Conservation (phyloP, 2,329 filamentous ascomycete genomes). For the Myriosclerotinia duriaeana region DNA sequence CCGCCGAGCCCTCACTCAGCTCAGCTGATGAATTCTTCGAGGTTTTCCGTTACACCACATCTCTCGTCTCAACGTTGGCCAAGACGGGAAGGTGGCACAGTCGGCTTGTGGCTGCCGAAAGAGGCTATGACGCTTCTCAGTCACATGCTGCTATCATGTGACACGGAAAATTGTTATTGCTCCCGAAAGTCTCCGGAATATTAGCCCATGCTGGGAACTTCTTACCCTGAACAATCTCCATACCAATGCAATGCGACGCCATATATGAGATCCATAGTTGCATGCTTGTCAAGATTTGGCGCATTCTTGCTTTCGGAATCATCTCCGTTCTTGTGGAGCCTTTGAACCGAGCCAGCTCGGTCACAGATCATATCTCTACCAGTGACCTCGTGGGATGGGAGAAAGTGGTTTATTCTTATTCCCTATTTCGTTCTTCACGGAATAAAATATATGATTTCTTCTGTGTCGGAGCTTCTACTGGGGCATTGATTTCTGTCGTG, state of each 20-base stretch:
- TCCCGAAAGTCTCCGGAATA: background rate
- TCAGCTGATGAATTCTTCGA: slow-evolving; percentile 17
- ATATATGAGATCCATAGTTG: background rate
- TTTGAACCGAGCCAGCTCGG: background rate
- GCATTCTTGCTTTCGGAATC: background rate
- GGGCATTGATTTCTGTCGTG: background rate
- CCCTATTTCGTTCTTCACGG: background rate
- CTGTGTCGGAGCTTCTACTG: background rate
- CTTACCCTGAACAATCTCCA: background rate
- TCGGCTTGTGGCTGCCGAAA: slow-evolving; percentile 3
- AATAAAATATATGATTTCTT: background rate
- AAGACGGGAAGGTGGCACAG: slow-evolving; percentile 9
- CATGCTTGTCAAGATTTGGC: background rate
- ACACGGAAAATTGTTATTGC: slow-evolving; percentile 6
- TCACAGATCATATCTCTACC: background rate
- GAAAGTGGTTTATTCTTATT: background rate
- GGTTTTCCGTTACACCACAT: background rate
- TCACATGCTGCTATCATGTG: slow-evolving; percentile 1
- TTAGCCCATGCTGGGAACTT: background rate
- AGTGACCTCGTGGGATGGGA: background rate
- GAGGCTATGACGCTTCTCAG: background rate
- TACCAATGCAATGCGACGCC: background rate
- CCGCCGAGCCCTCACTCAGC: slow-evolving; percentile 2
- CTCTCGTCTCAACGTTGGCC: slow-evolving; percentile 3
- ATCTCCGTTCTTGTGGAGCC: background rate